Base-by-base conservation (phyloP, 2,329 filamentous ascomycete species). In the Phaeophleospora eucalypticola region DNA sequence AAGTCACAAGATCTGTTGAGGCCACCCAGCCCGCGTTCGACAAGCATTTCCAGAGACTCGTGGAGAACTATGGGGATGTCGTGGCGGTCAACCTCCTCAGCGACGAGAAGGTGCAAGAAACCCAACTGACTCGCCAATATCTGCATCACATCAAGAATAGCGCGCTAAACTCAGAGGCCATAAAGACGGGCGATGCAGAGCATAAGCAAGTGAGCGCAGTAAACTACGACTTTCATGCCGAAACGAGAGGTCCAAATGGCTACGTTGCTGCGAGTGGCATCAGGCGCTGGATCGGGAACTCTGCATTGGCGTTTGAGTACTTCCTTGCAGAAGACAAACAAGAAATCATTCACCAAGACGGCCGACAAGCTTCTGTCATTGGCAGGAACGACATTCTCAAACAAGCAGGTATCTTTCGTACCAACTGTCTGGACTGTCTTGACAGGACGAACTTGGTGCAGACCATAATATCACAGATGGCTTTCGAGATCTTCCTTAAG, bases 391-490 rank as follows among this genome's bases (percentile, higher is more conserved):
- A 68, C 17, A 80, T 95, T 17, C 71, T 96, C 41, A 89, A 95
- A 64, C 93, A 98, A 68, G 88, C 95, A 64, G 91, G 93, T n/a
- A 81, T 95, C 4, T 97, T 97, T 67, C 80, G 91, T 52, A 95
- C 90, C 3, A 98, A 98, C 61, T 98, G 93, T 65, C 75, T 98
- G 19, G 93, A 98, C 66, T 98, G 93, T 65, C 74, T 98, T 36
- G 93, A 98, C 66, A 82, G 93, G 48, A 98, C 93, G 6, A 98
- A 98, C 64, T 75, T 97, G 20, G 89, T 98, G 20, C 93, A 98
- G 69, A 95, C 90, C 0, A 87, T 97, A 55, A 87, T 98, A 59
- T 96, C 90, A 48, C 86, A 89, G 60, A 90, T 96, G 86, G 89
- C 89, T 0, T 76, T 96, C 16, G 89, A 95, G 64, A 76, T 84